These are phyloP conservation scores for Cystobasidiaceae sp. DNA, from an alignment of 1,284 basidiomycete genomes.

Conservation along the genomic window DNA sequence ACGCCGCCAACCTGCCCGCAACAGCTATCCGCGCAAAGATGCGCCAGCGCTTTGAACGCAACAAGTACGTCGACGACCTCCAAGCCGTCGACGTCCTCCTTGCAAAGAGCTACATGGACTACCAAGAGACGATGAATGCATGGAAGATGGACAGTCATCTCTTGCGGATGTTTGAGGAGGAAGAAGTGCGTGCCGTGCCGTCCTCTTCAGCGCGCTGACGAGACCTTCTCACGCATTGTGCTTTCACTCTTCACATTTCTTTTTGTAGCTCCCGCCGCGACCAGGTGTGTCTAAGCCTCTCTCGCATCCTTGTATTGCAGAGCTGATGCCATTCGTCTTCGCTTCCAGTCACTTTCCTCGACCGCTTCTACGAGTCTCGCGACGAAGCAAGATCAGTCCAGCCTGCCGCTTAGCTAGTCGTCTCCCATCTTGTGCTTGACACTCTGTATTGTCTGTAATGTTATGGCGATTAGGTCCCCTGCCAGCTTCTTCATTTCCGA, in stretches of 20 bases:
- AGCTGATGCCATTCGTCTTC: background rate
- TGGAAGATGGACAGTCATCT: constrained; percentile 43
- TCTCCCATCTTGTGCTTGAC: too few species aligned
- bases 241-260: background rate
- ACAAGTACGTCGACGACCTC: constrained; percentile 74
- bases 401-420: background rate
- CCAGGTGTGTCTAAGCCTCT: constrained; percentile 10
- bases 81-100: constrained; percentile 82
- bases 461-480: too few species aligned
- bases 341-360: constrained; percentile 39
- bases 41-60: constrained; percentile 80
- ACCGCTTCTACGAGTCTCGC: constrained; percentile 32
- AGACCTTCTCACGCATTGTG: background rate
- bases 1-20: constrained; percentile 76
- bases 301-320: background rate
- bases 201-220: background rate
- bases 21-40: constrained; percentile 76
- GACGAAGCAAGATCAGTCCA: constrained; percentile 26
- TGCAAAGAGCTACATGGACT: constrained; percentile 80
- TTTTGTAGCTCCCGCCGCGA: constrained; percentile 32
- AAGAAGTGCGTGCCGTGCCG: constrained; percentile 45
- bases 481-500: too few species aligned
- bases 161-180: constrained; percentile 49
- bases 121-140: constrained; percentile 57
- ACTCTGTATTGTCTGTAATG: too few species aligned